phyloP scores from a whole-genome alignment of 352 stramenopile species.

The Phytophthora colocasiae region DNA sequence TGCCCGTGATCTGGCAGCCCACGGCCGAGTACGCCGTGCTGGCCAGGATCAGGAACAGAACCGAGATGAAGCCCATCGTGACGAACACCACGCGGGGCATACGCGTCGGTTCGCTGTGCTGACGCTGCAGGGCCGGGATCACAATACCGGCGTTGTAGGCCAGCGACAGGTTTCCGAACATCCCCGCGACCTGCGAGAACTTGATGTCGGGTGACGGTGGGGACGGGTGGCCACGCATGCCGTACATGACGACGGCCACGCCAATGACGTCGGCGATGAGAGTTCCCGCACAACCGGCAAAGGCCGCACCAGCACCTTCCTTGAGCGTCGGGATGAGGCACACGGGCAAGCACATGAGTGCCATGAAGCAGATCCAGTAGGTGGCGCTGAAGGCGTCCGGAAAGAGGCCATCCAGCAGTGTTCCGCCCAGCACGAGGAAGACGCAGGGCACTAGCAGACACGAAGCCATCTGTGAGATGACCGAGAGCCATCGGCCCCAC shows the following conservation, averaged over 20 bases:
- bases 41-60: slow-evolving; percentile 43
- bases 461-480: slow-evolving; percentile 48
- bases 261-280: slow-evolving; percentile 43
- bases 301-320: slow-evolving; percentile 38
- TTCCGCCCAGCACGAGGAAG: slow-evolving; percentile 30
- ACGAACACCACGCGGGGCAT: slow-evolving; percentile 39
- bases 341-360: slow-evolving; percentile 40
- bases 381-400: slow-evolving; percentile 29
- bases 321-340: slow-evolving; percentile 42
- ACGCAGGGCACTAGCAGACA: slow-evolving; percentile 33
- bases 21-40: slow-evolving; percentile 49
- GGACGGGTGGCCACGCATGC: slow-evolving; percentile 27
- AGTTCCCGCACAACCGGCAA: slow-evolving; percentile 39
- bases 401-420: slow-evolving; percentile 30
- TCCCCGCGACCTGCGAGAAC: slow-evolving; percentile 41
- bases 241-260: slow-evolving; percentile 31
- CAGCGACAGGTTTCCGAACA: slow-evolving; percentile 38
- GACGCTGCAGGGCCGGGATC: slow-evolving; percentile 24
- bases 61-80: slow-evolving; percentile 44
- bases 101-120: slow-evolving; percentile 30
- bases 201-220: slow-evolving; percentile 32
- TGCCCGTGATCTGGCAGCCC: slow-evolving; percentile 61
- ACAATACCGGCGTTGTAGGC: slow-evolving; percentile 27
- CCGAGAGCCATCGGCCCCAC: slow-evolving; percentile 46
- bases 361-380: slow-evolving; percentile 53